Conservation (phyloP, 1,284 basidiomycete genomes). For the Cryptococcus sp. region DNA sequence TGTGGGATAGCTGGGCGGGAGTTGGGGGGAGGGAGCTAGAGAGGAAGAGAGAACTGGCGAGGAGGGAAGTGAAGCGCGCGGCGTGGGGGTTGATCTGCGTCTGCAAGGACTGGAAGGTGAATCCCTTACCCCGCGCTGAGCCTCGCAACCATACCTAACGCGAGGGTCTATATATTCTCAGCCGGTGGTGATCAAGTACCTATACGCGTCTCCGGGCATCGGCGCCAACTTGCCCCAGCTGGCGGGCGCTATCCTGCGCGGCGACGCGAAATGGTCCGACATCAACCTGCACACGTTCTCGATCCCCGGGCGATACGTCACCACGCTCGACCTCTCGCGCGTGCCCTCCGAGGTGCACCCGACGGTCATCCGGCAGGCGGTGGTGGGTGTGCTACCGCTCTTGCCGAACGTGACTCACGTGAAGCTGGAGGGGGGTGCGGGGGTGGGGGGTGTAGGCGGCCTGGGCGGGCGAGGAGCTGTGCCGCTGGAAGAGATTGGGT, state of each 20-base stretch:
- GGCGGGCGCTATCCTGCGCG: constrained; percentile 56
- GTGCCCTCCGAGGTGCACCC: constrained; percentile 53
- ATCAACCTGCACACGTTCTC: constrained; percentile 77
- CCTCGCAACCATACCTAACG: neutral
- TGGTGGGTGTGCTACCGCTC: constrained; percentile 12
- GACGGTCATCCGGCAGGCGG: constrained; percentile 50
- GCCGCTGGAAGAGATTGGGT: constrained; percentile 55
- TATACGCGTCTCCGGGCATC: constrained; percentile 62
- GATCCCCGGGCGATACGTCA: constrained; percentile 77
- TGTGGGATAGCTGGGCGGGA: constrained; percentile 34
- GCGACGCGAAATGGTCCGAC: constrained; percentile 78
- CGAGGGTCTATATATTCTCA: constrained; percentile 35
- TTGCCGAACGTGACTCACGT: constrained; percentile 45
- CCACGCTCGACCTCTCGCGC: constrained; percentile 63
- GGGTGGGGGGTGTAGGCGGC: too few species aligned
- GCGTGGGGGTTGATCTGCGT: constrained; percentile 57
- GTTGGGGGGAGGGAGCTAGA: constrained; percentile 14
- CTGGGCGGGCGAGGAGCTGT: constrained; percentile 6
- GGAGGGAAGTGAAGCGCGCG: constrained; percentile 21
- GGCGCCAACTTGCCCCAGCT: constrained; percentile 59
- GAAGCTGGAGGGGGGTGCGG: constrained; percentile 57
- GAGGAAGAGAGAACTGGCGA: constrained; percentile 12
- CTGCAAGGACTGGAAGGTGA: constrained; percentile 68
- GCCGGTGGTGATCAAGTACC: constrained; percentile 64
- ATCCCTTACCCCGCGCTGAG: constrained; percentile 32